phyloP scores from a whole-genome alignment of 1,139 yeast genomes.

The Candida dubliniensis region DNA sequence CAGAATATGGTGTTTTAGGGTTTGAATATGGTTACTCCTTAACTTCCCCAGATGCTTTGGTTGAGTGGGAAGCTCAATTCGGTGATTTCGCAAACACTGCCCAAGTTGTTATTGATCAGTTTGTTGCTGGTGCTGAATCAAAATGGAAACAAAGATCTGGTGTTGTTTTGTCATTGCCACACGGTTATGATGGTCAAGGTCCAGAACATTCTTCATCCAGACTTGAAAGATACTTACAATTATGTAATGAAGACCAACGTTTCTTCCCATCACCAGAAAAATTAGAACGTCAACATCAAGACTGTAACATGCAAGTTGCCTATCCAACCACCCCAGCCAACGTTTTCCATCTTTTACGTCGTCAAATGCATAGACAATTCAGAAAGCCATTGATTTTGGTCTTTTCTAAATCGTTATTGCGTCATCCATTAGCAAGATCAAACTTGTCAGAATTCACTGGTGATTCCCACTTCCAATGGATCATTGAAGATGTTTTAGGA shows the following conservation, averaged over 20 bases:
- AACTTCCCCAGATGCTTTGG: conserved; percentile 92
- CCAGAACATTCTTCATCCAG: conserved; percentile 99
- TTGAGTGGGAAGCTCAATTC: conserved; percentile 99
- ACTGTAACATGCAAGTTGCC: conserved; percentile 95
- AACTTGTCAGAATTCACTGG: conserved; percentile 80
- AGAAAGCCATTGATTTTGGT: conserved; percentile 90
- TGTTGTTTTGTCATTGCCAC: conserved; percentile 91
- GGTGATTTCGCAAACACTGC: conserved; percentile 99
- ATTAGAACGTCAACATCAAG: conserved; percentile 97
- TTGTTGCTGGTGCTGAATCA: conserved; percentile 93
- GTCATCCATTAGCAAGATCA: conserved; percentile 98
- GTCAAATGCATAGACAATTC: conserved; percentile 99
- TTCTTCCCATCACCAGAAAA: conserved; percentile 86
- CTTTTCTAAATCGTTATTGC: conserved; percentile 90
- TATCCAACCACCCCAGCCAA: conserved; percentile 99
- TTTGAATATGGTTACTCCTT: conserved; percentile 98
- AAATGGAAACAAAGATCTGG: conserved; percentile 99
- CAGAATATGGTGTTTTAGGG: conserved; percentile 99
- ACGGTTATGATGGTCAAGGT: conserved; percentile 99
- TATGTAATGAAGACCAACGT: conserved; percentile 96
- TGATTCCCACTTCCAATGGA: conserved; percentile 92
- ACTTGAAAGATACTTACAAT: conserved; percentile 93
- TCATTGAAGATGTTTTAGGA: conserved; percentile 85
- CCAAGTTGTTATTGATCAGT: conserved; percentile 96
- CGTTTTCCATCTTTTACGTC: conserved; percentile 93